Conservation (phyloP, 192 early-diverging fungal genomes). For the Gigaspora rosea region DNA sequence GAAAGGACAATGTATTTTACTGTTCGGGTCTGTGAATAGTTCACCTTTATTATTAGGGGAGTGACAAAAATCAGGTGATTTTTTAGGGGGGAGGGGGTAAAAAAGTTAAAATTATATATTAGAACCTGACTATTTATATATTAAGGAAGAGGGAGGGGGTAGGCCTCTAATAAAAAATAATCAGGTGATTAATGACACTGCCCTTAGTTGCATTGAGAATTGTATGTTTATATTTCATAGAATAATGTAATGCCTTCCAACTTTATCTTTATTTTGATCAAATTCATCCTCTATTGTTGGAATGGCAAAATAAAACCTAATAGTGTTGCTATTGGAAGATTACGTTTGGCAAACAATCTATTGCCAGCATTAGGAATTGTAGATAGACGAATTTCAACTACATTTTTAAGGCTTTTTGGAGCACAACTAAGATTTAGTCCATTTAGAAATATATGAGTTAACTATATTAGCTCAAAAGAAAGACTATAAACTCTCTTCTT, state of each 20-base stretch:
- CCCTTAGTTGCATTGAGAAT: slow-evolving; percentile 90
- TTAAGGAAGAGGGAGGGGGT: too few species aligned
- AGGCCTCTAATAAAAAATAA: too few species aligned
- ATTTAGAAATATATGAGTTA: slow-evolving; percentile 41
- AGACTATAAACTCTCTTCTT: too few species aligned
- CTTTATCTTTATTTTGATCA: slow-evolving; percentile 80
- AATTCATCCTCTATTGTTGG: slow-evolving; percentile 97
- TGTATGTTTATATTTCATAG: slow-evolving; percentile 88
- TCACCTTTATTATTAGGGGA: slow-evolving; percentile 68
- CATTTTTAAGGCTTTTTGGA: slow-evolving; percentile 57
- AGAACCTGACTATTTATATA: too few species aligned
- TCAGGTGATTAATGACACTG: too few species aligned
- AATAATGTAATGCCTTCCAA: slow-evolving; percentile 83
- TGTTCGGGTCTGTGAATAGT: slow-evolving; percentile 68
- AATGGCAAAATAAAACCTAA: slow-evolving; percentile 95
- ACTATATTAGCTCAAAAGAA: too few species aligned
- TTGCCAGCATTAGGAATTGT: slow-evolving; percentile 70
- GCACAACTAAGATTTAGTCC: slow-evolving; percentile 54
- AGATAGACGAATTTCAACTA: slow-evolving; percentile 65
- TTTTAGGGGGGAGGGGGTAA: too few species aligned
- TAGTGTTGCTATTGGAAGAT: slow-evolving; percentile 70
- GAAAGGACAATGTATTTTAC: slow-evolving; percentile 77
- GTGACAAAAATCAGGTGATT: too few species aligned
- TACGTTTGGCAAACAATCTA: slow-evolving; percentile 71
- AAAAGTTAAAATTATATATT: too few species aligned